Evolutionary conservation across 1,139 yeast species (phyloP).

Genomic region (Diutina sp.): DNA sequence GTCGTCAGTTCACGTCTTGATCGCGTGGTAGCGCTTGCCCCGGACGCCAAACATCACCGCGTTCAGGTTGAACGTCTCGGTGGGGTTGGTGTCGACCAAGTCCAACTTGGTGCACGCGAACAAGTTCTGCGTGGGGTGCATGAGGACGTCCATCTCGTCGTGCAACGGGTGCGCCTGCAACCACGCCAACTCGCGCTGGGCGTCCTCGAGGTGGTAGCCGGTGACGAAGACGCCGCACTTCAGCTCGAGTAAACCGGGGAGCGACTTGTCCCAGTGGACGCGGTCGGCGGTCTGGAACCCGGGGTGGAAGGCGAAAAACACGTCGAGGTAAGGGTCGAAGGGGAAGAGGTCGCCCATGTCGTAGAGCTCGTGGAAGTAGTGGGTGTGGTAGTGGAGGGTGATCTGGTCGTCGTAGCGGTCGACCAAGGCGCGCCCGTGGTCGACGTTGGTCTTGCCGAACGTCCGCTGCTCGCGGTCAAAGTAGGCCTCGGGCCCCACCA

Average conservation of each 20-base stretch:
- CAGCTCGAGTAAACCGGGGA: constrained; percentile 80
- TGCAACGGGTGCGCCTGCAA: constrained; percentile 37
- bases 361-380: constrained; percentile 81
- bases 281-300: constrained; percentile 82
- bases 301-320: constrained; percentile 90
- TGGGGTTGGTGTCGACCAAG: constrained; percentile 80
- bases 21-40: constrained; percentile 93
- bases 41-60: constrained; percentile 82
- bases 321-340: constrained; percentile 90
- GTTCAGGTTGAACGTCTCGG: constrained; percentile 86
- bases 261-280: constrained; percentile 67
- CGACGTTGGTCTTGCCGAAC: constrained; percentile 24
- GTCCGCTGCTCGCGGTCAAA: constrained; percentile 43
- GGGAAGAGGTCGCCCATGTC: constrained; percentile 93
- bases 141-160: constrained; percentile 69
- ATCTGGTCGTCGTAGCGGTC: constrained; percentile 67
- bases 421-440: constrained; percentile 48
- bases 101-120: constrained; percentile 91
- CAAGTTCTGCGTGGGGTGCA: constrained; percentile 60
- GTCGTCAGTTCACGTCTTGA: constrained; percentile 16
- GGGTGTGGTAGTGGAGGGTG: constrained; percentile 72
- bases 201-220: constrained; percentile 74
- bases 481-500: constrained; percentile 87
- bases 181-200: constrained; percentile 60
- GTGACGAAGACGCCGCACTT: constrained; percentile 88